Evolutionary conservation across 139 green algal species (phyloP), one percentile per base, ranked within the genome.

Genomic region (Haematococcus lacustris): DNA sequence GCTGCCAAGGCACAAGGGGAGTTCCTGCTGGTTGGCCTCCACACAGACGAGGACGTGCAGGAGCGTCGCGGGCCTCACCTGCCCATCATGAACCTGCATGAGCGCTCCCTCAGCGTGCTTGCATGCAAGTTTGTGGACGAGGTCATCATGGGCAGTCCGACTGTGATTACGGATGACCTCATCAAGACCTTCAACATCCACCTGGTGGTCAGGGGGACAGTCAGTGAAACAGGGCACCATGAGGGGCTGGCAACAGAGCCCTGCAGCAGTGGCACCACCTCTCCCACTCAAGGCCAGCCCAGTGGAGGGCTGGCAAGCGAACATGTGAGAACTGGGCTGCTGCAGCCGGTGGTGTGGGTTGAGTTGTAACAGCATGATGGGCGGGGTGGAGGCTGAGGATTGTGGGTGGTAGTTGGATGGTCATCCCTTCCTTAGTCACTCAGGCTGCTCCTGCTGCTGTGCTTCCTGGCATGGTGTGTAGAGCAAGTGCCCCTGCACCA

Each of bases 81-180:
- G 67, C 95, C 96, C 68, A 97, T 99, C 83, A 97, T 99, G 91
- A 93, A 93, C 78, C 73, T 98, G 76, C 93, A 99, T 67, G 96
- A 99, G 87, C 89, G 96, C 73, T 88, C 82, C 51, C 87, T 99
- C 25, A 90, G 77, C 41, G 94, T 98, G 76, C 84, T 99, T 72
- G 91, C 94, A 26, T 99, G 95, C 88, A 86, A 90, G 72, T 92
- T 97, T 76, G 93, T 97, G 35, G 93, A 99, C 70, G 96, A 99
- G 82, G 93, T 98, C 17, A 76, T 88, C 38, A 85, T 88, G 34
- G 83, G 83, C 33, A 66, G 72, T 13, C 79, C 83, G 34, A 78
- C 34, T 1, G 70, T 81, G 28, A 85, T 97, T 30, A 93, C 87
- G 1, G 79, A 91, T 21, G 92, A 97, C 78, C 79, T 99, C 71